phyloP scores from a whole-genome alignment of 805 yeast genomes.

The Wickerhamiella sergipiensis region DNA sequence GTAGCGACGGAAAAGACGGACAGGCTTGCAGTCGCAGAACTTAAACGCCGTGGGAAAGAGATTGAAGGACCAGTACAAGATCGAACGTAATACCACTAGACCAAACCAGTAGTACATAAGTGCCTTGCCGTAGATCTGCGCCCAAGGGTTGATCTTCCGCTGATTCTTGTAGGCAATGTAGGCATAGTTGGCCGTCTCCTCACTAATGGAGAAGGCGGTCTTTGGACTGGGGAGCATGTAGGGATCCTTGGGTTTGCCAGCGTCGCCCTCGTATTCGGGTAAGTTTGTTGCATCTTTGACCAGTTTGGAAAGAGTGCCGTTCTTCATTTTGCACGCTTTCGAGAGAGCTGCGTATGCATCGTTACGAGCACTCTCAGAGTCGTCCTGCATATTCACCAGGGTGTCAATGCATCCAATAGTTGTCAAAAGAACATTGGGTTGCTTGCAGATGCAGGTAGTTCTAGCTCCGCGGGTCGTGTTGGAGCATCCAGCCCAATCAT shows the following conservation, averaged over 20 bases:
- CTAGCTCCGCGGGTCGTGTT: too few species aligned
- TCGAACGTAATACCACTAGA: background rate
- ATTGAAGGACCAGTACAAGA: slow-evolving; percentile 1
- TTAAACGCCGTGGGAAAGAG: background rate
- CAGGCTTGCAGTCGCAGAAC: background rate
- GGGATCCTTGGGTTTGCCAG: background rate
- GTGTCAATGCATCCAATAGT: background rate
- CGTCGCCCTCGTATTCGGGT: background rate
- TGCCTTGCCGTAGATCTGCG: background rate
- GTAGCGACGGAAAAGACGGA: background rate
- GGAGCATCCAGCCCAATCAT: too few species aligned
- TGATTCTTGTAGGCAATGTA: background rate
- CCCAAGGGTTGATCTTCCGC: background rate
- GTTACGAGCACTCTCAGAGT: background rate
- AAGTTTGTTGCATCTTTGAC: background rate
- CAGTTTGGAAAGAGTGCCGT: background rate
- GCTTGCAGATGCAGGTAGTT: background rate
- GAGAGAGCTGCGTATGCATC: background rate
- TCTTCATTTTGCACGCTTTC: background rate
- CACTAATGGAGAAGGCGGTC: background rate
- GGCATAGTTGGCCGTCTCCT: background rate
- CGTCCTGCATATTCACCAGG: background rate
- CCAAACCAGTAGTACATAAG: background rate
- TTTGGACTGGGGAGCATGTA: background rate
- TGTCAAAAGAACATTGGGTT: background rate